Conservation (phyloP, 169 alveolate species). For the Theileria orientalis region DNA sequence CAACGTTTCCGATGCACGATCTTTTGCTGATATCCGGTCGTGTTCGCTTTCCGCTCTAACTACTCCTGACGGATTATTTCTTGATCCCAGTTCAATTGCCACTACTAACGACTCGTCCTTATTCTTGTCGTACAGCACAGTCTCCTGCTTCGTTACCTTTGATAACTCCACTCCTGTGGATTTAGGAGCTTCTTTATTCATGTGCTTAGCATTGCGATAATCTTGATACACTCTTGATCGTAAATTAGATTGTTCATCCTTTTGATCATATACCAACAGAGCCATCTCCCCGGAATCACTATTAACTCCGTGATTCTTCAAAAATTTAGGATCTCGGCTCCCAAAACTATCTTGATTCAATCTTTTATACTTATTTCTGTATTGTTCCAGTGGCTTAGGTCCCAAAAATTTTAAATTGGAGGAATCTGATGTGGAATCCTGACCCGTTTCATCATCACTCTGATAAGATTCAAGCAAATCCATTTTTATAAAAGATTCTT, state of each 20-base stretch:
- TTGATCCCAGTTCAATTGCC: slow-evolving; percentile 35
- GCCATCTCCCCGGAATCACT: slow-evolving; percentile 11
- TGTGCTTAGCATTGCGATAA: background rate
- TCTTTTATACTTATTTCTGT: background rate
- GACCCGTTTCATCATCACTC: slow-evolving; percentile 30
- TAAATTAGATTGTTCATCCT: background rate
- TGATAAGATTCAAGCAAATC: slow-evolving; percentile 37
- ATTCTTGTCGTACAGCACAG: background rate
- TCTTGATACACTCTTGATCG: slow-evolving; percentile 35
- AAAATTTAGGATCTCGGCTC: background rate
- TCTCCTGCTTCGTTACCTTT: background rate
- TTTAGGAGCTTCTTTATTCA: background rate
- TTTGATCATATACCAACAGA: slow-evolving; percentile 14
- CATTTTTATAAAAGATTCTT: slow-evolving; percentile 24
- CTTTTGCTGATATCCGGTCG: background rate
- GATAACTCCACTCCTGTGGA: background rate
- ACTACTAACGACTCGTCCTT: slow-evolving; percentile 14
- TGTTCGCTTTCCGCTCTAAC: background rate
- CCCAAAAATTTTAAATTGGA: background rate
- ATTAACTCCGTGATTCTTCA: background rate
- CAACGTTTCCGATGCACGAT: background rate
- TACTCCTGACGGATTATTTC: slow-evolving; percentile 27
- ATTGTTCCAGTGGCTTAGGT: background rate
- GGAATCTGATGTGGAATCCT: background rate
- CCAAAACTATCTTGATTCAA: background rate